Conservation (phyloP, 805 yeast genomes). For the Maudiozyma pseudohumilis region DNA sequence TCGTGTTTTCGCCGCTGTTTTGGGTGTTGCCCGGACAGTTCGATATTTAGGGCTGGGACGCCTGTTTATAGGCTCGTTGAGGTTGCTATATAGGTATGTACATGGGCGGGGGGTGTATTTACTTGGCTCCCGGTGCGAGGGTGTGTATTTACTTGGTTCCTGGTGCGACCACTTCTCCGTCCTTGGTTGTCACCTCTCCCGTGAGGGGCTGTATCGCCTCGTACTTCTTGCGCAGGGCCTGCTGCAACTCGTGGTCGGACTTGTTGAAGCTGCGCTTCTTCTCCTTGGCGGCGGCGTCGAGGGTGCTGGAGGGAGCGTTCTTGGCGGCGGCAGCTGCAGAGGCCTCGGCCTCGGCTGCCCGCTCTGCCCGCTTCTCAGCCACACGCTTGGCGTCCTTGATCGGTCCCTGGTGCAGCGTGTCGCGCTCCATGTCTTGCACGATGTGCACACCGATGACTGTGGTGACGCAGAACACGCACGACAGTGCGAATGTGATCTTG, state of each 20-base stretch:
- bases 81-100: not conserved
- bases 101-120: too few species aligned
- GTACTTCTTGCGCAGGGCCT: constrained; percentile 45
- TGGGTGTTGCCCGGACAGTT: too few species aligned
- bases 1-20: too few species aligned
- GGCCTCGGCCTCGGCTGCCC: constrained; percentile 23
- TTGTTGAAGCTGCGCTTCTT: constrained; percentile 44
- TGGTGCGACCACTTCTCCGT: constrained; percentile 23
- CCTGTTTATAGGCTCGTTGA: too few species aligned
- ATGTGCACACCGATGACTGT: constrained; percentile 62
- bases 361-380: constrained; percentile 31
- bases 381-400: constrained; percentile 68
- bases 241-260: constrained; percentile 57
- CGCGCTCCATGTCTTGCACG: constrained; percentile 60
- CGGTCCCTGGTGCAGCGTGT: constrained; percentile 71
- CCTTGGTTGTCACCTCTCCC: constrained; percentile 39
- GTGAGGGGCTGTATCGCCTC: constrained; percentile 55
- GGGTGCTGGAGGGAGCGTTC: constrained; percentile 9
- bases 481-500: constrained; percentile 57
- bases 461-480: constrained; percentile 45
- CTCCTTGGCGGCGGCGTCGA: constrained; percentile 27
- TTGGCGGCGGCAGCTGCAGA: constrained; percentile 24
- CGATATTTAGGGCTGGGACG: too few species aligned
- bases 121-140: too few species aligned
- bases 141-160: too few species aligned